phyloP scores from a whole-genome alignment of 1,284 basidiomycete genomes.

The Puccinia polysora region DNA sequence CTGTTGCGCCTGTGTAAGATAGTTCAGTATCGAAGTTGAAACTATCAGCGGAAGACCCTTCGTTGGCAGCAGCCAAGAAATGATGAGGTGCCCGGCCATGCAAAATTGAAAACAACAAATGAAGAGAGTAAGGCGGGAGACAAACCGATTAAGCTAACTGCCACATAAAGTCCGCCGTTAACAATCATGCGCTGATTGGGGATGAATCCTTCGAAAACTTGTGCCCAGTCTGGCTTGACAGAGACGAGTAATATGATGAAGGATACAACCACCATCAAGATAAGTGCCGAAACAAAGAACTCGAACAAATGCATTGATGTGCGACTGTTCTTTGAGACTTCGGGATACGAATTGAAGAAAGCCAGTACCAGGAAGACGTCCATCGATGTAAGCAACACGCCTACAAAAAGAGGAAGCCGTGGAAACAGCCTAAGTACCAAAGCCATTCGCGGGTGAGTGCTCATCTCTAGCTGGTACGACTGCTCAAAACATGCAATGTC shows the following conservation, averaged over 20 bases:
- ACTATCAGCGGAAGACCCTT: no score
- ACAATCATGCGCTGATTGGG: slow-evolving; percentile 65
- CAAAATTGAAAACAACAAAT: slow-evolving; percentile 50
- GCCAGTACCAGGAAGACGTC: slow-evolving; percentile 72
- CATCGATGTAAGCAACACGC: slow-evolving; percentile 73
- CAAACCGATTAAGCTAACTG: slow-evolving; percentile 59
- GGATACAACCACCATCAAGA: slow-evolving; percentile 72
- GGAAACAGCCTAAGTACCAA: slow-evolving; percentile 64
- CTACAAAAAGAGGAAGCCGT: slow-evolving; percentile 69
- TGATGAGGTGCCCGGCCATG: no score
- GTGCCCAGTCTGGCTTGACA: slow-evolving; percentile 69
- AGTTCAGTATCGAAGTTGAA: no score
- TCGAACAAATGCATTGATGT: slow-evolving; percentile 60
- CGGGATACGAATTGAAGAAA: slow-evolving; percentile 53
- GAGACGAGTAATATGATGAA: slow-evolving; percentile 74
- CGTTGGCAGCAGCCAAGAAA: no score
- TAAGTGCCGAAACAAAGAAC: slow-evolving; percentile 63
- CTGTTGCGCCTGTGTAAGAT: slow-evolving; percentile 62
- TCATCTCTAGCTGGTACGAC: no score
- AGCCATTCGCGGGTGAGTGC: slow-evolving; percentile 6
- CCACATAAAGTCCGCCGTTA: slow-evolving; percentile 69
- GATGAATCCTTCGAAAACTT: slow-evolving; percentile 77
- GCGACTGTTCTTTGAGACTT: slow-evolving; percentile 47
- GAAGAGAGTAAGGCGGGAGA: background rate
- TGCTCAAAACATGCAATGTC: no score